phyloP scores from a whole-genome alignment of 2,329 filamentous ascomycete species.

The Colletotrichum sp. region DNA sequence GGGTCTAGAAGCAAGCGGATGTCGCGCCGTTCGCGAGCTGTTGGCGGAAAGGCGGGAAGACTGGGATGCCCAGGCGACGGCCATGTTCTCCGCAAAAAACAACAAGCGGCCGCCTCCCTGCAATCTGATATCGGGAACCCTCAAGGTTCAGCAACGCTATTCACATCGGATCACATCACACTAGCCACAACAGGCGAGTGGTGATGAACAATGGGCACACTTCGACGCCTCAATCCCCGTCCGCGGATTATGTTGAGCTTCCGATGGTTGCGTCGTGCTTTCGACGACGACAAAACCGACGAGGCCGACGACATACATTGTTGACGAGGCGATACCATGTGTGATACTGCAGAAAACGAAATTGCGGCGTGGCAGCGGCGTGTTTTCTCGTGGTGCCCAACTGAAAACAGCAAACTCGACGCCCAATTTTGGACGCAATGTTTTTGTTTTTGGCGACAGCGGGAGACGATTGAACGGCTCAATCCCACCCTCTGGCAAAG shows the following conservation, averaged over 20 bases:
- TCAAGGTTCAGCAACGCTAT: conserved; percentile 17
- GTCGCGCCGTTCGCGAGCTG: conserved; percentile 11
- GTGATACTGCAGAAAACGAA: background rate
- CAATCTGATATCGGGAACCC: conserved; percentile 14
- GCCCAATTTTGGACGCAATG: background rate
- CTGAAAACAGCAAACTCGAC: background rate
- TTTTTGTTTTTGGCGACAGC: background rate
- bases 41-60: conserved; percentile 17
- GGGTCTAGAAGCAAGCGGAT: conserved; percentile 16
- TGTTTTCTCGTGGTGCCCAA: background rate
- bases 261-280: background rate
- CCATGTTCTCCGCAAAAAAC: conserved; percentile 12
- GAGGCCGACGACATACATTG: background rate
- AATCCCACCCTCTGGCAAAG: conserved; percentile 5
- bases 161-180: conserved; percentile 23
- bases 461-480: background rate
- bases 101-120: conserved; percentile 7
- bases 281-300: background rate
- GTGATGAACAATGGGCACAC: conserved; percentile 11
- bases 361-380: conserved; percentile 7
- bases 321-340: background rate
- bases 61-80: conserved; percentile 7
- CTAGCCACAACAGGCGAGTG: conserved; percentile 18
- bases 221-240: conserved; percentile 9
- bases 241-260: conserved; percentile 1